A percentile compares a stretch with the other conserved stretches of the same genome.
Evolutionary conservation across 2,329 filamentous ascomycete species (phyloP).

Genomic region (Ophiostoma himal-ulmi): DNA sequence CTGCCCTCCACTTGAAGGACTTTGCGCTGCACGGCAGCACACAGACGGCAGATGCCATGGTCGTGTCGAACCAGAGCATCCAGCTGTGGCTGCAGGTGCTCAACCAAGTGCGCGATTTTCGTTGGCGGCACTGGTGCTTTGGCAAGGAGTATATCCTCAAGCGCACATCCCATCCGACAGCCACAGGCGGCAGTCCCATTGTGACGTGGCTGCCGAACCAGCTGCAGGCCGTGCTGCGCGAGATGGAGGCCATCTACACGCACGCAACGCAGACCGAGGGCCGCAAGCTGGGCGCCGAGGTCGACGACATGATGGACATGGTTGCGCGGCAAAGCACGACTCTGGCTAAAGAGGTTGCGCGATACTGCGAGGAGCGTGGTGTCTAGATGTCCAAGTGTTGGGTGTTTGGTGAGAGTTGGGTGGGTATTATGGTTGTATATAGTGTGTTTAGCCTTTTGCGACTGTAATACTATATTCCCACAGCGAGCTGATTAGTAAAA

Average conservation of each 20-base stretch:
- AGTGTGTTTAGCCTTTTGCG: no score
- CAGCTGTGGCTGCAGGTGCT: constrained; percentile 59
- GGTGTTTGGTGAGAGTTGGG: background rate
- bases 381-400: constrained; percentile 28
- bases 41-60: constrained; percentile 28
- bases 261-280: constrained; percentile 21
- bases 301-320: constrained; percentile 60
- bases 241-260: constrained; percentile 57
- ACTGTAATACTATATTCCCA: background rate
- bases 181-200: constrained; percentile 74
- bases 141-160: constrained; percentile 80
- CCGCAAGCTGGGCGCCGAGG: constrained; percentile 40
- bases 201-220: constrained; percentile 83
- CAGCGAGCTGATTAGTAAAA: background rate
- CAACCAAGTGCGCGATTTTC: constrained; percentile 72
- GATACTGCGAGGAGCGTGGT: constrained; percentile 63
- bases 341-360: constrained; percentile 66
- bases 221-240: constrained; percentile 63
- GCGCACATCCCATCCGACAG: constrained; percentile 67
- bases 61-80: constrained; percentile 43
- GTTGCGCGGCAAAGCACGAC: constrained; percentile 59
- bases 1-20: constrained; percentile 48
- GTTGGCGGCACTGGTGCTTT: constrained; percentile 83
- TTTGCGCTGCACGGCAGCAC: constrained; percentile 45
- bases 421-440: background rate